Evolutionary conservation across 2,329 filamentous ascomycete species (phyloP).

Genomic region (Ophiocordyceps australis): DNA sequence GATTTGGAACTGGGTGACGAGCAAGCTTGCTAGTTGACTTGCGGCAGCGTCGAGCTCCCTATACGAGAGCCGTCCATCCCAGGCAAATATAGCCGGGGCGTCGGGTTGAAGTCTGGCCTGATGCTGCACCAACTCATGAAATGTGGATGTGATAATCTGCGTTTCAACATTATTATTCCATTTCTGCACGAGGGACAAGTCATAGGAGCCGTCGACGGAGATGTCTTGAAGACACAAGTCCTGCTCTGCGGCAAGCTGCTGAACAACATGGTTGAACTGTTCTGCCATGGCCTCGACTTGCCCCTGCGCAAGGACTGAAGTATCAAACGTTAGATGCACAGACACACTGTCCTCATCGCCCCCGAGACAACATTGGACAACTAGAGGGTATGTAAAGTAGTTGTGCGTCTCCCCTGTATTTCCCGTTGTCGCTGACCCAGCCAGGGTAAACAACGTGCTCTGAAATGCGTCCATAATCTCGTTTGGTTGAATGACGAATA

Average conservation of each 20-base stretch:
- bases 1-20: conserved; percentile 5
- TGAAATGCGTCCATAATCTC: background rate
- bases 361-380: background rate
- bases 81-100: conserved; percentile 17
- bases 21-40: conserved; percentile 2
- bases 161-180: background rate
- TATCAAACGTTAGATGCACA: conserved; percentile 1
- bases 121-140: background rate
- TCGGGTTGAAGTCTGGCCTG: conserved; percentile 3
- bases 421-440: background rate
- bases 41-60: conserved; percentile 9
- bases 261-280: conserved; percentile 1
- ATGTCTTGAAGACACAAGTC: background rate
- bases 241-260: background rate
- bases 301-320: background rate
- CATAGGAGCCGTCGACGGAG: conserved; percentile 1
- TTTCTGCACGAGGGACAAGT: background rate
- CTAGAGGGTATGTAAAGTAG: background rate
- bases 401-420: background rate
- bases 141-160: background rate
- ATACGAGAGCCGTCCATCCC: conserved; percentile 22
- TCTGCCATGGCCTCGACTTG: background rate
- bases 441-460: background rate
- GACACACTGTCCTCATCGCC: background rate
- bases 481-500: background rate